Evolutionary conservation across 768 basidiomycete genomes (phyloP).

Genomic region (Suillus spraguei): DNA sequence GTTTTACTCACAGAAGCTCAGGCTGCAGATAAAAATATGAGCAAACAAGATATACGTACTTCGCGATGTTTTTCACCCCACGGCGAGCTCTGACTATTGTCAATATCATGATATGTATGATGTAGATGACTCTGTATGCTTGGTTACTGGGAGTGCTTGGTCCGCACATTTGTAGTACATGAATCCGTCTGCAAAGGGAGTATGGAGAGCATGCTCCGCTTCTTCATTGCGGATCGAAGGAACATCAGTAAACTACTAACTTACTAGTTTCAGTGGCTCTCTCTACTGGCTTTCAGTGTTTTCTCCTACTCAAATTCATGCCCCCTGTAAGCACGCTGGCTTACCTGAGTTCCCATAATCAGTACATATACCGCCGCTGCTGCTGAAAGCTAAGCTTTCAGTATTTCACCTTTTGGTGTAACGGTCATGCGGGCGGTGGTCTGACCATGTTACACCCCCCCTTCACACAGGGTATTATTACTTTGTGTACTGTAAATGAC

Average conservation of each 20-base stretch:
- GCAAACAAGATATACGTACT: slow-evolving; percentile 17
- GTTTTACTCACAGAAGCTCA: slow-evolving; percentile 41
- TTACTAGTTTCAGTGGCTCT: too few species aligned
- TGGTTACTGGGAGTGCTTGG: not conserved
- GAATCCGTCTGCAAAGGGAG: slow-evolving; percentile 35
- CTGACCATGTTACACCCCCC: too few species aligned
- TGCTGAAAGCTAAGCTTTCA: too few species aligned
- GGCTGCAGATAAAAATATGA: slow-evolving; percentile 12
- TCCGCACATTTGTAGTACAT: slow-evolving; percentile 36
- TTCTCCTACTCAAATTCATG: too few species aligned
- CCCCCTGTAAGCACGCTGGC: too few species aligned
- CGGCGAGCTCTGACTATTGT: slow-evolving; percentile 31
- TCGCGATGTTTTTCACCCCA: slow-evolving; percentile 39
- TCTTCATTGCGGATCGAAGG: slow-evolving; percentile 21
- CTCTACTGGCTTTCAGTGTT: too few species aligned
- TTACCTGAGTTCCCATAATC: too few species aligned
- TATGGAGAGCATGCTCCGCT: slow-evolving; percentile 22
- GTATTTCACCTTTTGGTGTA: too few species aligned
- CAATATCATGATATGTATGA: slow-evolving; percentile 36
- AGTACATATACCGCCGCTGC: too few species aligned
- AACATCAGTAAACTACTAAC: too few species aligned
- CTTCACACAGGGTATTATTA: not conserved
- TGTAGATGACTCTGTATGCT: slow-evolving; percentile 37
- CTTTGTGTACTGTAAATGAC: not conserved
- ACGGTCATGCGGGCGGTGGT: too few species aligned